These are phyloP conservation scores for Picea glauca DNA, from an alignment of 75 land plant species.

Conservation along the genomic window DNA sequence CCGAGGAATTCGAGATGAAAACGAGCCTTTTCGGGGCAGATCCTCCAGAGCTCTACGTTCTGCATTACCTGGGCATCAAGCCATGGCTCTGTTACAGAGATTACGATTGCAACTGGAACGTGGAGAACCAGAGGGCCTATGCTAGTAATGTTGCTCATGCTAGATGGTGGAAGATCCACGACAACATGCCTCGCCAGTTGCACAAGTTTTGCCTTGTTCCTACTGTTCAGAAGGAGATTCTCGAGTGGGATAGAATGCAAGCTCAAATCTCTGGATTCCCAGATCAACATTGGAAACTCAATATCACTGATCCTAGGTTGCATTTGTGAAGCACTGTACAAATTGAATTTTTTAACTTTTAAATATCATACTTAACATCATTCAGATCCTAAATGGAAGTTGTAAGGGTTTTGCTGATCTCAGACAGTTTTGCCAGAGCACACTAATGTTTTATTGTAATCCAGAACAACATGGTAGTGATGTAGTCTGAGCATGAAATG, in stretches of 20 bases:
- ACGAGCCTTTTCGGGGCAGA: slow-evolving; percentile 63
- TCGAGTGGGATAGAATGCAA: slow-evolving; percentile 22
- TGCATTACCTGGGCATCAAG: slow-evolving; percentile 40
- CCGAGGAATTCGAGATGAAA: slow-evolving; percentile 39
- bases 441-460: too few species aligned
- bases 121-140: slow-evolving; percentile 21
- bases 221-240: slow-evolving; percentile 13
- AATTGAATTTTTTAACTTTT: too few species aligned
- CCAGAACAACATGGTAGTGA: too few species aligned
- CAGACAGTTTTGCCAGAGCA: too few species aligned
- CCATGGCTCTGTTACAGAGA: slow-evolving; percentile 44
- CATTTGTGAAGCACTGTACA: neutral
- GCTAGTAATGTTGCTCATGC: slow-evolving; percentile 38
- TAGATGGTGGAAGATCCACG: slow-evolving; percentile 25
- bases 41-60: slow-evolving; percentile 51
- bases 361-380: too few species aligned
- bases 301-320: slow-evolving; percentile 30
- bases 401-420: too few species aligned
- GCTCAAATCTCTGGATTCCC: slow-evolving; percentile 15
- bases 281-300: slow-evolving; percentile 28
- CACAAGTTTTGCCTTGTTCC: slow-evolving; percentile 23
- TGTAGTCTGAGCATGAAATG: too few species aligned
- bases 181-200: slow-evolving; percentile 16
- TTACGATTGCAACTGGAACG: slow-evolving; percentile 46
- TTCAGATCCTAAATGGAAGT: too few species aligned